These are phyloP conservation scores for Sporothrix luriei DNA, from an alignment of 2,329 filamentous ascomycete genomes.

Conservation along the genomic window DNA sequence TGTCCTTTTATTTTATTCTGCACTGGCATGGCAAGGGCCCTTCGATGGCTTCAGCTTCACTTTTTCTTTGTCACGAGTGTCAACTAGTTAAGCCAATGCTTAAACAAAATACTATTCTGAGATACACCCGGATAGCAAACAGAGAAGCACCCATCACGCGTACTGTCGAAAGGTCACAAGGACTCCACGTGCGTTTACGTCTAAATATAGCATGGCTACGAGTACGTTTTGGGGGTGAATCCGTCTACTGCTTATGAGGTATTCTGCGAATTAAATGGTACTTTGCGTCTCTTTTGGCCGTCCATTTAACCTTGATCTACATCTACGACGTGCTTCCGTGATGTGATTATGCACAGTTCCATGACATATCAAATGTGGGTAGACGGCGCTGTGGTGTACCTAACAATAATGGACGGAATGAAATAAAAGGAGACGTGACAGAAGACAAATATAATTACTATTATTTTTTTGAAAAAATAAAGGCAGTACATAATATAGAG, in stretches of 20 bases:
- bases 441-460: not conserved
- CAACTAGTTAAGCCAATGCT: too few species aligned
- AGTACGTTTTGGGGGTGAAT: too few species aligned
- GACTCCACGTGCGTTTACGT: slow-evolving; percentile 2
- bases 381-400: too few species aligned
- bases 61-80: too few species aligned
- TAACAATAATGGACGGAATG: not conserved
- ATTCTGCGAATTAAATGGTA: too few species aligned
- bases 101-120: not conserved
- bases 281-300: not conserved
- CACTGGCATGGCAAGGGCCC: not conserved
- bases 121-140: not conserved
- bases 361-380: not conserved
- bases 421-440: not conserved
- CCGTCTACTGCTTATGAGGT: not conserved
- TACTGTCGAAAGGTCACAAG: not conserved
- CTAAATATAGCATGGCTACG: not conserved
- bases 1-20: not conserved
- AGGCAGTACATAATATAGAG: not conserved
- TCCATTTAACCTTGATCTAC: not conserved
- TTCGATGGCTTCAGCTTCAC: too few species aligned
- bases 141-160: too few species aligned
- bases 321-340: not conserved
- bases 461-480: too few species aligned
- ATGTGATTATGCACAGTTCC: not conserved